Conservation (phyloP, 257 asterid genomes). For the Petrea volubilis region DNA sequence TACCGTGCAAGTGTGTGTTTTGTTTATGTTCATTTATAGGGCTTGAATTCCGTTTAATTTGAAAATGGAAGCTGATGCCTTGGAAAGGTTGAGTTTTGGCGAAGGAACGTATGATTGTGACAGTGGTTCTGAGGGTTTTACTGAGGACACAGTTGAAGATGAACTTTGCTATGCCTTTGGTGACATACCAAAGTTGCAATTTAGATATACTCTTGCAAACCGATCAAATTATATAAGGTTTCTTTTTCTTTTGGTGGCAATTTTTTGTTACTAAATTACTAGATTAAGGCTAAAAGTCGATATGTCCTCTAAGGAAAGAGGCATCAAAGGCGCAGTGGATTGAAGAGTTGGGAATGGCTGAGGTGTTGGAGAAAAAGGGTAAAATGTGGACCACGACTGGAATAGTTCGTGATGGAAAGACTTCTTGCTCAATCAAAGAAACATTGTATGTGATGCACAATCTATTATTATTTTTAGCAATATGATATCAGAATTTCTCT, state of each 20-base stretch:
- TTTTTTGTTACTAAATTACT: not conserved
- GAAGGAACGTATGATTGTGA: slow-evolving; percentile 46
- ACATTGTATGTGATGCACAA: slow-evolving; percentile 51
- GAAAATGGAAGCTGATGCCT: slow-evolving; percentile 44
- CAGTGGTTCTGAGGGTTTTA: slow-evolving; percentile 47
- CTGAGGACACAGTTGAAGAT: slow-evolving; percentile 48
- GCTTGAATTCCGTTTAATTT: slow-evolving; percentile 3
- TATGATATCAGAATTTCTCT: too few relatives aligned
- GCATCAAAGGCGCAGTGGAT: slow-evolving; percentile 67
- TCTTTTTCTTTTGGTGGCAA: not conserved
- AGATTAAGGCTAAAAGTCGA: not conserved
- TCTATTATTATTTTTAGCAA: not conserved
- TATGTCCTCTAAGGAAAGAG: slow-evolving; percentile 45
- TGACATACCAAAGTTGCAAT: slow-evolving; percentile 65
- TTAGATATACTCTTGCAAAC: slow-evolving; percentile 42
- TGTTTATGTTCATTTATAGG: not conserved
- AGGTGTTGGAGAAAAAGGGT: slow-evolving; percentile 69
- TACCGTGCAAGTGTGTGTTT: not conserved
- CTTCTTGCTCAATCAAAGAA: slow-evolving; percentile 70
- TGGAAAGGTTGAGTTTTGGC: slow-evolving; percentile 19
- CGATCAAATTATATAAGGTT: not conserved
- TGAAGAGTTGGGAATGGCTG: slow-evolving; percentile 67
- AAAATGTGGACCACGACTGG: slow-evolving; percentile 84
- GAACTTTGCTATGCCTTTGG: slow-evolving; percentile 37
- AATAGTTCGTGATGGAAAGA: slow-evolving; percentile 63